A percentile compares a stretch with the other conserved stretches of the same genome.
These are phyloP conservation scores for Trametes cubensis DNA, from an alignment of 768 basidiomycete species.

Conservation along the genomic window DNA sequence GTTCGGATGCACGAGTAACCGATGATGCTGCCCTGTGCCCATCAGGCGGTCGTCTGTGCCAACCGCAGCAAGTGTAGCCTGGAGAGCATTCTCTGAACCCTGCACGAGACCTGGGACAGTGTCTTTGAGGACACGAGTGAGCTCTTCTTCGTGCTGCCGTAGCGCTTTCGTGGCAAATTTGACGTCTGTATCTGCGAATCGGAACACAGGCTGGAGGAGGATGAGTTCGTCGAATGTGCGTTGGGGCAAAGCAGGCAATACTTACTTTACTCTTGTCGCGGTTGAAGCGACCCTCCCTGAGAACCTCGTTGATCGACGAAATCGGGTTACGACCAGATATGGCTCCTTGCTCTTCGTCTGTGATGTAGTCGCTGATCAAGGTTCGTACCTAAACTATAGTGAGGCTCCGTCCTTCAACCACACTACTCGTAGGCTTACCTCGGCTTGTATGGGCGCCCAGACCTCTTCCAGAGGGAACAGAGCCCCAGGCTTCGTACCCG, in stretches of 20 bases:
- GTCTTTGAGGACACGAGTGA: slow-evolving; percentile 80
- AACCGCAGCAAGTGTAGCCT: slow-evolving; percentile 59
- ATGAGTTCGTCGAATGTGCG: background rate
- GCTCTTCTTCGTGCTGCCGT: slow-evolving; percentile 78
- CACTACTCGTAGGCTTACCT: slow-evolving; percentile 53
- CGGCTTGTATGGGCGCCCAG: slow-evolving; percentile 86
- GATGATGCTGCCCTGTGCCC: slow-evolving; percentile 77
- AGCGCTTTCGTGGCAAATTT: slow-evolving; percentile 71
- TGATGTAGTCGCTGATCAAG: slow-evolving; percentile 85
- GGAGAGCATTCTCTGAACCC: slow-evolving; percentile 63
- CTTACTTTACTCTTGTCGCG: slow-evolving; percentile 80
- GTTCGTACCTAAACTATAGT: slow-evolving; percentile 64
- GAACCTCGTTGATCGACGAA: slow-evolving; percentile 90
- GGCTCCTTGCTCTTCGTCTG: slow-evolving; percentile 85
- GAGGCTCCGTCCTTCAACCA: background rate
- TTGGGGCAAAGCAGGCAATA: background rate
- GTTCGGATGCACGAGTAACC: slow-evolving; percentile 83
- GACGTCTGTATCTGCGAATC: slow-evolving; percentile 86
- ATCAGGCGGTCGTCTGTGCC: slow-evolving; percentile 76
- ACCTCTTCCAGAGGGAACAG: slow-evolving; percentile 85
- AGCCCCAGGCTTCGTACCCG: slow-evolving; percentile 72
- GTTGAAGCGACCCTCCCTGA: slow-evolving; percentile 78
- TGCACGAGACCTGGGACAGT: slow-evolving; percentile 94
- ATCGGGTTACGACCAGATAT: slow-evolving; percentile 84
- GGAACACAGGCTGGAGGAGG: slow-evolving; percentile 71